Conservation (phyloP, 176 grass and related monocot species). For the Carex pumila region DNA sequence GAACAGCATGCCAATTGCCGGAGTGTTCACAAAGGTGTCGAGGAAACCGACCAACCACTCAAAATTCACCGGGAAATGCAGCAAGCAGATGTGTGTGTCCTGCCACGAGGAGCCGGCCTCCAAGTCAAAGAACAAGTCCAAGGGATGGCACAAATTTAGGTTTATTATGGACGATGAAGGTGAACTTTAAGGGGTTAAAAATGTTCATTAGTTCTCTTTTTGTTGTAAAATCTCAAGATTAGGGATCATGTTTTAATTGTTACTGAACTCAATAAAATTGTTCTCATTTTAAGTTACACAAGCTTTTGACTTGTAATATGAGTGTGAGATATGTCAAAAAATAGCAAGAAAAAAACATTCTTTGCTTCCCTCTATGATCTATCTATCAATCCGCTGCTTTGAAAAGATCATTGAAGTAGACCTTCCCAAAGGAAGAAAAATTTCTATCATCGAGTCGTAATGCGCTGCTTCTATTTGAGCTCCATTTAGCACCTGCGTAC, state of each 20-base stretch:
- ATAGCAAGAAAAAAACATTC: neutral
- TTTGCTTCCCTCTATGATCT: neutral
- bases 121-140: conserved; percentile 24
- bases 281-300: neutral
- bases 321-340: neutral
- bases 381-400: no score
- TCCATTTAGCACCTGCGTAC: conserved; percentile 46
- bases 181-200: neutral
- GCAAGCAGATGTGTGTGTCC: neutral
- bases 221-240: neutral
- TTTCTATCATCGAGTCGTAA: conserved; percentile 46
- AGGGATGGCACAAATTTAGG: conserved; percentile 12
- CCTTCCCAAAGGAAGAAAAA: conserved; percentile 56
- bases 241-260: neutral
- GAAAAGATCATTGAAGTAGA: neutral
- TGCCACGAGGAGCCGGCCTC: neutral
- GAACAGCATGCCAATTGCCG: neutral
- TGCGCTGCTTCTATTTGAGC: conserved; percentile 54
- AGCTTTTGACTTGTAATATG: neutral
- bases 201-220: neutral
- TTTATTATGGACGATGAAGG: neutral
- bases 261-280: neutral
- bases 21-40: conserved; percentile 13
- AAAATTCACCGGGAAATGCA: conserved; percentile 25
- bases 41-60: conserved; percentile 31